Percentiles rank a stretch among this genome's conserved stretches.
phyloP scores from a whole-genome alignment of 352 stramenopile genomes.

The Globisporangium paroecandrum region DNA sequence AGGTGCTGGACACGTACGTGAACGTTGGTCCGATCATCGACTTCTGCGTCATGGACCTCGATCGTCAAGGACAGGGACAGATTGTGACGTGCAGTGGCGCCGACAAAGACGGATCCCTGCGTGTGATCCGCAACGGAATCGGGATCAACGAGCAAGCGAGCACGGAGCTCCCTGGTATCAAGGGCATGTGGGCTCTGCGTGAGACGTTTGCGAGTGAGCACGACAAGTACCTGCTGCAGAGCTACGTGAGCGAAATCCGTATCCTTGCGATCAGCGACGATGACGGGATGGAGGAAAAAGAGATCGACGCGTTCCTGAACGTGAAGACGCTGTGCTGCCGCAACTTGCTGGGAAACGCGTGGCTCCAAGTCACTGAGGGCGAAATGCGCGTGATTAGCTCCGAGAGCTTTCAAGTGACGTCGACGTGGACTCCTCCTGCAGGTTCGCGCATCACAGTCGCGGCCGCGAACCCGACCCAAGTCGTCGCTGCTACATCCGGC shows the following conservation, averaged over 20 bases:
- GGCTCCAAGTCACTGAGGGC: slow-evolving; percentile 93
- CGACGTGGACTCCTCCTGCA: slow-evolving; percentile 72
- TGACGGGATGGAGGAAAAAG: slow-evolving; percentile 91
- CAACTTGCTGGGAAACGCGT: slow-evolving; percentile 87
- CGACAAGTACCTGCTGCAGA: slow-evolving; percentile 96
- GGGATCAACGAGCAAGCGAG: slow-evolving; percentile 96
- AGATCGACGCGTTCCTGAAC: slow-evolving; percentile 85
- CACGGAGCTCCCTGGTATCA: slow-evolving; percentile 96
- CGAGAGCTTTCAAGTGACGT: slow-evolving; percentile 50
- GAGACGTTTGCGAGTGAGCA: slow-evolving; percentile 79
- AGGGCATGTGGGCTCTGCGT: slow-evolving; percentile 96
- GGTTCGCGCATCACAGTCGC: slow-evolving; percentile 80
- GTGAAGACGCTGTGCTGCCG: slow-evolving; percentile 91
- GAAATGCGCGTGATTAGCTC: slow-evolving; percentile 89
- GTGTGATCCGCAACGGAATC: slow-evolving; percentile 98
- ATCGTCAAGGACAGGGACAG: slow-evolving; percentile 92
- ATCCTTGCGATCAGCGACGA: slow-evolving; percentile 91
- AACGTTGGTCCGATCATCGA: slow-evolving; percentile 98
- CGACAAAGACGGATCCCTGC: slow-evolving; percentile 94
- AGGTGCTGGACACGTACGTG: slow-evolving; percentile 95
- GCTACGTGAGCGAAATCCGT: slow-evolving; percentile 95
- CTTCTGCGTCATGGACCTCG: slow-evolving; percentile 96
- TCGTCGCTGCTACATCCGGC: slow-evolving; percentile 89
- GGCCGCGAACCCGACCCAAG: slow-evolving; percentile 87
- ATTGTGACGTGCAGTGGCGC: slow-evolving; percentile 96